phyloP scores from a whole-genome alignment of 2,329 filamentous ascomycete genomes.

The Pestalotiopsis sp. region DNA sequence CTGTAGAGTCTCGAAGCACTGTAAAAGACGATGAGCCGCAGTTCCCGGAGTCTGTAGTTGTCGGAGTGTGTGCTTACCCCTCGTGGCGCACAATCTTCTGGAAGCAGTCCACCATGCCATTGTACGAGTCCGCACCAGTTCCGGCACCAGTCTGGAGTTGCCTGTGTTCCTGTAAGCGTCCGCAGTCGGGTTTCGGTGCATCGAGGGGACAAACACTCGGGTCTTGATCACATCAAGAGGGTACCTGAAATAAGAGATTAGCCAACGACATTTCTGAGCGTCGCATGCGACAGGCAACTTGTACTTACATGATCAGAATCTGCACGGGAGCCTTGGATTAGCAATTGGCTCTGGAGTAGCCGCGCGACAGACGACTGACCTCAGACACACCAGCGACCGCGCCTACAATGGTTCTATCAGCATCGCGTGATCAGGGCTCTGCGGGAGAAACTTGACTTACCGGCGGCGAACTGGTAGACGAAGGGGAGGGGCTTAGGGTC shows the following conservation, averaged over 20 bases:
- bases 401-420: constrained; percentile 46
- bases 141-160: constrained; percentile 80
- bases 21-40: constrained; percentile 14
- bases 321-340: constrained; percentile 35
- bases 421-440: constrained; percentile 25
- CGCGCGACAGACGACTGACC: constrained; percentile 53
- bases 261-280: constrained; percentile 16
- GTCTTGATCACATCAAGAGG: constrained; percentile 98
- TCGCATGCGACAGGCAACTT: constrained; percentile 14
- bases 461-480: constrained; percentile 91
- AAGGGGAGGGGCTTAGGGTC: constrained; percentile 80
- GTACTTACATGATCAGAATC: constrained; percentile 81
- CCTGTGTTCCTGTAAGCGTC: constrained; percentile 44
- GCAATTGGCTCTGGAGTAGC: constrained; percentile 23
- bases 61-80: constrained; percentile 60
- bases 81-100: constrained; percentile 94
- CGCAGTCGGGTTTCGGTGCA: neutral
- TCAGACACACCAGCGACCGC: constrained; percentile 98
- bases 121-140: constrained; percentile 81
- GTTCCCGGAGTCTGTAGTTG: neutral
- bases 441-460: constrained; percentile 47
- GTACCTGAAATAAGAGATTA: constrained; percentile 65
- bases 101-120: constrained; percentile 98
- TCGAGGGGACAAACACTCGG: constrained; percentile 69
- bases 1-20: constrained; percentile 91